A percentile compares a stretch with the other conserved stretches of the same genome.
Evolutionary conservation across 306 rosid species (phyloP).

Genomic region (Begonia fuchsioides): DNA sequence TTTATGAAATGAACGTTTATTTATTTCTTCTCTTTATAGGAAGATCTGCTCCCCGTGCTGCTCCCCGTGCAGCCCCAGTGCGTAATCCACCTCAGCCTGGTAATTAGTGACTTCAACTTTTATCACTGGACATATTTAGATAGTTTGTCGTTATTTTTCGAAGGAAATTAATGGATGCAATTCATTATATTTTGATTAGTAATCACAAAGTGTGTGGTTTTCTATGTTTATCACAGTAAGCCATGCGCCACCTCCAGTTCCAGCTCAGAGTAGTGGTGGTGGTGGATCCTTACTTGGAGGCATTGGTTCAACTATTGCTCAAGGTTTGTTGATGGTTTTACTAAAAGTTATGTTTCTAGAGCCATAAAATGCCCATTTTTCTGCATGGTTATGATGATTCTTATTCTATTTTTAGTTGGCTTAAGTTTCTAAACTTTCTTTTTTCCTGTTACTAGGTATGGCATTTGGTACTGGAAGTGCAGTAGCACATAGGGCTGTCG

Average conservation of each 20-base stretch:
- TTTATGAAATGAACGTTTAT: no score
- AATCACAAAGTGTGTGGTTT: neutral
- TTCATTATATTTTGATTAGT: neutral
- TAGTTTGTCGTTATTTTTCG: neutral
- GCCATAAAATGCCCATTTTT: no score
- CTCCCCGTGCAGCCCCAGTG: conserved; percentile 31
- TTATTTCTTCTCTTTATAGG: conserved; percentile 15
- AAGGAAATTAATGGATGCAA: no score
- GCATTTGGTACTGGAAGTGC: conserved; percentile 90
- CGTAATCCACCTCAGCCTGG: conserved; percentile 38
- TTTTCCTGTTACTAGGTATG: conserved; percentile 28
- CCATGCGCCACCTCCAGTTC: conserved; percentile 78
- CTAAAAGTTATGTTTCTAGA: no score
- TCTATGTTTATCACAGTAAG: conserved; percentile 20
- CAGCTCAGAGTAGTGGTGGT: conserved; percentile 38
- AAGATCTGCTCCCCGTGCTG: conserved; percentile 33
- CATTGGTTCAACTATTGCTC: conserved; percentile 82
- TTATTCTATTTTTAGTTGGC: no score
- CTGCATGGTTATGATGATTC: no score
- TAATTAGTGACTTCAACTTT: neutral
- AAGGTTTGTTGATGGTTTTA: conserved; percentile 35
- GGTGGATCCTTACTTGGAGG: conserved; percentile 65
- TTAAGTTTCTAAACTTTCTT: neutral
- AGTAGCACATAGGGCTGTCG: conserved; percentile 82
- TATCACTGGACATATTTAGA: neutral